phyloP scores from a whole-genome alignment of 2,329 filamentous ascomycete species.

The Lasiodiplodia sp. region DNA sequence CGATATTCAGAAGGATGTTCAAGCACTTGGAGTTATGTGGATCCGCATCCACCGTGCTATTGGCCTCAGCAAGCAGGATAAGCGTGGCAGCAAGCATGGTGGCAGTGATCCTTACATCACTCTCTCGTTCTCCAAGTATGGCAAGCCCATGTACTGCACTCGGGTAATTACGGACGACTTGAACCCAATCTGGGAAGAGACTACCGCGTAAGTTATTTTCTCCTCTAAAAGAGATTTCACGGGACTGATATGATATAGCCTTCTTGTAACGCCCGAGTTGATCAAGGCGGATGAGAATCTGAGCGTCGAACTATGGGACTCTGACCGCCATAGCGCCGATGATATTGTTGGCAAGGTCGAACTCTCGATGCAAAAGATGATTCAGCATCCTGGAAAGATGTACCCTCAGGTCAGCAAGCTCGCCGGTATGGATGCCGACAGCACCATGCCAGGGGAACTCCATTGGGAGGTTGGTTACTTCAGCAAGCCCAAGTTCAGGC shows the following conservation, averaged over 20 bases:
- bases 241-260: slow-evolving; percentile 34
- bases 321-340: slow-evolving; percentile 88
- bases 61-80: slow-evolving; percentile 90
- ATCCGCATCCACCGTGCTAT: slow-evolving; percentile 88
- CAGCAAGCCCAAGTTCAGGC: slow-evolving; percentile 85
- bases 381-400: slow-evolving; percentile 92
- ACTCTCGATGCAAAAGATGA: slow-evolving; percentile 91
- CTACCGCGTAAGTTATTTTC: slow-evolving; percentile 61
- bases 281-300: slow-evolving; percentile 94
- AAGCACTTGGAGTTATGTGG: slow-evolving; percentile 88
- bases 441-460: slow-evolving; percentile 88
- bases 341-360: slow-evolving; percentile 96
- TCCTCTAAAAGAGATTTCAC: not conserved
- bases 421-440: slow-evolving; percentile 81
- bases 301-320: slow-evolving; percentile 95
- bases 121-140: slow-evolving; percentile 92
- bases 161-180: slow-evolving; percentile 94
- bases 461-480: slow-evolving; percentile 98
- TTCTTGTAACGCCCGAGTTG: slow-evolving; percentile 86
- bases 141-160: slow-evolving; percentile 97
- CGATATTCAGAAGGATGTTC: slow-evolving; percentile 86
- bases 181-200: slow-evolving; percentile 92
- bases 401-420: slow-evolving; percentile 87
- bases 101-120: slow-evolving; percentile 97
- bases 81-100: slow-evolving; percentile 79